Percentiles rank a stretch among this genome's conserved stretches.
Conservation (phyloP, 164 flowering plant species). For the Dillenia suffruticosa region DNA sequence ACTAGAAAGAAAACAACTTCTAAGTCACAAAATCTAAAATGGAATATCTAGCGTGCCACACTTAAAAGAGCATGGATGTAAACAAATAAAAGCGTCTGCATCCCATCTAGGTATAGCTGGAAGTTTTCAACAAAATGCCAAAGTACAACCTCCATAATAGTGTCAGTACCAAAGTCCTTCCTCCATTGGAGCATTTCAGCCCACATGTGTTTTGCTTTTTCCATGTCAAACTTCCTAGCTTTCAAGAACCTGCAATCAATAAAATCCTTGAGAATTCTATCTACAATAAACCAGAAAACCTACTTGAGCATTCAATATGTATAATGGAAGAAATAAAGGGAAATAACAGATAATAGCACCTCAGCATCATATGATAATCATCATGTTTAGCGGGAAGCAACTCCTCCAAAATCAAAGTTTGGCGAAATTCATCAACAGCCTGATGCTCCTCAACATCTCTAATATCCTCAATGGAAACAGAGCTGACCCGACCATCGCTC, state of each 20-base stretch:
- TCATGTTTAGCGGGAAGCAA: slow-evolving; percentile 66
- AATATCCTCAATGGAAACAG: slow-evolving; percentile 87
- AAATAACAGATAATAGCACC: slow-evolving; percentile 29
- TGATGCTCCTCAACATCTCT: slow-evolving; percentile 75
- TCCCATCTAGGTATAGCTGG: too few relatives aligned
- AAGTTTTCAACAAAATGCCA: not conserved
- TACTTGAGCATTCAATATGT: too few relatives aligned
- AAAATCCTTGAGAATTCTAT: too few relatives aligned
- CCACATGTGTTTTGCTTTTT: slow-evolving; percentile 77
- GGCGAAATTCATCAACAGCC: slow-evolving; percentile 87
- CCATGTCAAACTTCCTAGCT: slow-evolving; percentile 76
- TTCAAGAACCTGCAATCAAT: slow-evolving; percentile 53
- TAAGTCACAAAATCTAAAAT: too few relatives aligned
- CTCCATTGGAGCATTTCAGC: slow-evolving; percentile 84
- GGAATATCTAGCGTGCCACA: too few relatives aligned
- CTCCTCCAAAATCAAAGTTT: slow-evolving; percentile 68
- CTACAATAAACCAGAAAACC: too few relatives aligned
- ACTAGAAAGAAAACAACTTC: too few relatives aligned
- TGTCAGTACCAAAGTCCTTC: slow-evolving; percentile 69
- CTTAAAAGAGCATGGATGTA: too few relatives aligned
- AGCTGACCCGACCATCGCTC: slow-evolving; percentile 36
- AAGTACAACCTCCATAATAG: slow-evolving; percentile 52
- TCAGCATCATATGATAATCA: slow-evolving; percentile 92
- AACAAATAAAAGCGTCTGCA: too few relatives aligned
- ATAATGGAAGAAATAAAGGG: too few relatives aligned